Conservation (phyloP, 1,139 yeast species). For the Spathaspora jeffriesii region DNA sequence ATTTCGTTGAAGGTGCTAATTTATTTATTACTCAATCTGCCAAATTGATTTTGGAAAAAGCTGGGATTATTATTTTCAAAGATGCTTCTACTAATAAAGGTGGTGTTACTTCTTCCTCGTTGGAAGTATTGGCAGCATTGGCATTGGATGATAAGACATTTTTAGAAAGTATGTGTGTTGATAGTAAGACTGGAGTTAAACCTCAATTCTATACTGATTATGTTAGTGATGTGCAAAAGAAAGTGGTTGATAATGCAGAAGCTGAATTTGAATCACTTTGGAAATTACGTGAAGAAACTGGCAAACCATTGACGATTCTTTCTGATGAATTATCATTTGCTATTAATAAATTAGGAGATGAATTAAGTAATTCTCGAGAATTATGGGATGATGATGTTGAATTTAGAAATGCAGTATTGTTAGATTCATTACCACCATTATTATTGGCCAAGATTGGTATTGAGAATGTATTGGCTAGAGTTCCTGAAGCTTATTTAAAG, state of each 20-base stretch:
- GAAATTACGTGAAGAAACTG: slow-evolving; percentile 71
- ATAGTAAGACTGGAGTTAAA: slow-evolving; percentile 46
- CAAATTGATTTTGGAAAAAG: slow-evolving; percentile 79
- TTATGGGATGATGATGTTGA: slow-evolving; percentile 81
- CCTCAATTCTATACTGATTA: slow-evolving; percentile 82
- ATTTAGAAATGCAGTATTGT: slow-evolving; percentile 76
- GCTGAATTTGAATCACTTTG: slow-evolving; percentile 87
- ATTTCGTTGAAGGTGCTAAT: slow-evolving; percentile 97
- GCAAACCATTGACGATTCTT: slow-evolving; percentile 70
- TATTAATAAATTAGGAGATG: slow-evolving; percentile 88
- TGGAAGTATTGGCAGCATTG: slow-evolving; percentile 93
- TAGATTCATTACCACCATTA: slow-evolving; percentile 77
- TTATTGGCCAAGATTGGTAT: slow-evolving; percentile 77
- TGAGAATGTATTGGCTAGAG: slow-evolving; percentile 67
- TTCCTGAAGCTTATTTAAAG: slow-evolving; percentile 84
- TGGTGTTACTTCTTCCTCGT: slow-evolving; percentile 96
- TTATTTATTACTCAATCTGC: slow-evolving; percentile 95
- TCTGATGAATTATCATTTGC: slow-evolving; percentile 86
- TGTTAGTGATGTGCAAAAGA: slow-evolving; percentile 80
- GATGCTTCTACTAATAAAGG: slow-evolving; percentile 99
- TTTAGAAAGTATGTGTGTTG: slow-evolving; percentile 73
- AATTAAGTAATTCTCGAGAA: slow-evolving; percentile 77
- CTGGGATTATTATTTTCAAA: slow-evolving; percentile 86
- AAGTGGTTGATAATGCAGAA: slow-evolving; percentile 75
- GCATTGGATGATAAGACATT: slow-evolving; percentile 88